Percentiles rank a stretch among this genome's conserved stretches.
Conservation (phyloP, 2,329 filamentous ascomycete species). For the Akanthomyces muscarius region DNA sequence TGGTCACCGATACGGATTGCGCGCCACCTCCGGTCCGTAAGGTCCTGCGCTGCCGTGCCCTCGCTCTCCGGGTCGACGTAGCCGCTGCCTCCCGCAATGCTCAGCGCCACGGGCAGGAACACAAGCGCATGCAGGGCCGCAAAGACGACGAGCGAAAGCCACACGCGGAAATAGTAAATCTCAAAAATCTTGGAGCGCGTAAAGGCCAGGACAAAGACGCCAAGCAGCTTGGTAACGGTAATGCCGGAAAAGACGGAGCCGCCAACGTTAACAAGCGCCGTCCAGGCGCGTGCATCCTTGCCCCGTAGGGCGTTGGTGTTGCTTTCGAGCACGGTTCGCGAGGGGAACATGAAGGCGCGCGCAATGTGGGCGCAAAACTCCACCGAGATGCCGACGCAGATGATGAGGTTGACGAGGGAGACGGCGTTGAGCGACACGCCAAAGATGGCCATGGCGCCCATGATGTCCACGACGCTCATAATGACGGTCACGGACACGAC, state of each 20-base stretch:
- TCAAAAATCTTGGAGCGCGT: constrained; percentile 98
- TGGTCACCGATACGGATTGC: constrained; percentile 71
- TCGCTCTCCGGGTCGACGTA: constrained; percentile 86
- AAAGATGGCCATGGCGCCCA: constrained; percentile 88
- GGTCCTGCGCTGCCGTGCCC: constrained; percentile 83
- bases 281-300: constrained; percentile 83
- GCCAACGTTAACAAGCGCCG: constrained; percentile 89
- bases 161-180: constrained; percentile 98
- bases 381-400: constrained; percentile 92
- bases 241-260: constrained; percentile 94
- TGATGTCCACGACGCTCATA: constrained; percentile 93
- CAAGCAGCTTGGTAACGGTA: constrained; percentile 90
- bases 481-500: constrained; percentile 82
- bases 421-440: constrained; percentile 91
- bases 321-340: constrained; percentile 70
- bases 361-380: constrained; percentile 98
- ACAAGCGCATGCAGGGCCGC: constrained; percentile 85
- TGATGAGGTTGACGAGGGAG: constrained; percentile 91
- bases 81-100: constrained; percentile 77
- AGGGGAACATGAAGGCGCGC: constrained; percentile 92
- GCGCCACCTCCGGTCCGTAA: constrained; percentile 74
- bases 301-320: constrained; percentile 75
- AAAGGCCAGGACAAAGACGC: constrained; percentile 88
- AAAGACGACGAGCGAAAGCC: constrained; percentile 86
- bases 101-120: constrained; percentile 86